Evolutionary conservation across 2,329 filamentous ascomycete species (phyloP).

Genomic region (Coniella vitis): DNA sequence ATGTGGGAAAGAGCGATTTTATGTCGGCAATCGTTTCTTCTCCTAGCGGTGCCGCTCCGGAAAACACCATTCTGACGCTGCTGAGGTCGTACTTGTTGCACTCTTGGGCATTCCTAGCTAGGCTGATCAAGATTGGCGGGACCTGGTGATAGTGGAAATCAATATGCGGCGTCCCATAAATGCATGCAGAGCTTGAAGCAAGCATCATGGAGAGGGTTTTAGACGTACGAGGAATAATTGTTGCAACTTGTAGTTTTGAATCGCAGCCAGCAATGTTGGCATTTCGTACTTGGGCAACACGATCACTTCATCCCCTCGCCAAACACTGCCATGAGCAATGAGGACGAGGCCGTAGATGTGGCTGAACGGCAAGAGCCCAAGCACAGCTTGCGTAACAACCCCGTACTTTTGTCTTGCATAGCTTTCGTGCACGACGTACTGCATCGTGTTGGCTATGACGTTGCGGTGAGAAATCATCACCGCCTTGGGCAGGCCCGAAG

Average conservation of each 20-base stretch:
- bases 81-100: constrained; percentile 65
- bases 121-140: constrained; percentile 73
- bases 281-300: constrained; percentile 71
- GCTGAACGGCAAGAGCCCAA: constrained; percentile 72
- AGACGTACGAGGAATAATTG: constrained; percentile 54
- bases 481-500: constrained; percentile 76
- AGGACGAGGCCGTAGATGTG: constrained; percentile 77
- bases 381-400: constrained; percentile 37
- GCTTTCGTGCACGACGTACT: constrained; percentile 43
- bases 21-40: constrained; percentile 64
- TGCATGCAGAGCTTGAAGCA: too few species aligned
- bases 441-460: constrained; percentile 69
- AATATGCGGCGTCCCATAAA: background rate
- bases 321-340: constrained; percentile 57
- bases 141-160: constrained; percentile 39
- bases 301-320: constrained; percentile 64
- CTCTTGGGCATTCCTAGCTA: constrained; percentile 57
- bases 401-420: constrained; percentile 29
- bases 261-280: constrained; percentile 49
- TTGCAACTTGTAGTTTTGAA: constrained; percentile 61
- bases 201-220: too few species aligned
- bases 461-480: constrained; percentile 78
- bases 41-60: constrained; percentile 72
- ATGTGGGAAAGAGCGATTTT: constrained; percentile 51
- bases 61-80: constrained; percentile 59